These are phyloP conservation scores for Wilcoxina mikolae DNA, from an alignment of 495 filamentous ascomycete genomes.

Conservation along the genomic window DNA sequence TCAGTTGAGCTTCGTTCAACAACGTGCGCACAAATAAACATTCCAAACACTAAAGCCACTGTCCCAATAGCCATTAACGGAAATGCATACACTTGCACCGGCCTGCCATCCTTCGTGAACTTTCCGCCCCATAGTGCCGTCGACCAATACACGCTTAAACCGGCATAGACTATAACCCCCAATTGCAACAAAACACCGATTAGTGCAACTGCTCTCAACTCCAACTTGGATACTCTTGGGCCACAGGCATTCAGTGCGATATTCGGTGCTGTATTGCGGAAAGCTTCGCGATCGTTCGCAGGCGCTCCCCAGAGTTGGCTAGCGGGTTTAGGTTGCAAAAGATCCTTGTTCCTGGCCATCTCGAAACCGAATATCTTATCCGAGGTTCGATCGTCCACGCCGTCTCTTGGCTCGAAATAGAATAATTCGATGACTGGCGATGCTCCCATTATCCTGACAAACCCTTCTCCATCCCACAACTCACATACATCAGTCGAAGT, in stretches of 20 bases:
- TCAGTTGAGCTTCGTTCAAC: constrained; percentile 26
- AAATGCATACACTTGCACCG: constrained; percentile 19
- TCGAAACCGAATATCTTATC: background rate
- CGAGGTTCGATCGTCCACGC: too few relatives aligned
- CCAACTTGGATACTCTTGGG: constrained; percentile 2
- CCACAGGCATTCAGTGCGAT: constrained; percentile 20
- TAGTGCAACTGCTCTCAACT: constrained; percentile 19
- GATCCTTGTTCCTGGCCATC: background rate
- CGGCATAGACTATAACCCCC: constrained; percentile 18
- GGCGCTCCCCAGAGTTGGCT: background rate
- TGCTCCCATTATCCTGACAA: constrained; percentile 18
- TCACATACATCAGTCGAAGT: constrained; percentile 9
- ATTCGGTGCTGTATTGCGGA: constrained; percentile 16
- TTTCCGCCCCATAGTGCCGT: constrained; percentile 18
- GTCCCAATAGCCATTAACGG: constrained; percentile 26
- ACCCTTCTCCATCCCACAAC: constrained; percentile 21
- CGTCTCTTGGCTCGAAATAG: background rate
- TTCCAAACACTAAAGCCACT: constrained; percentile 20
- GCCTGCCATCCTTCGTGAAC: constrained; percentile 3
- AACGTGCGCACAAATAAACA: constrained; percentile 27
- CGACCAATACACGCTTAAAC: constrained; percentile 20
- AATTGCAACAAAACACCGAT: constrained; percentile 20
- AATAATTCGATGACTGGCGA: constrained; percentile 15
- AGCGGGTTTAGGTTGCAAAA: background rate
- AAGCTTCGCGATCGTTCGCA: background rate